Evolutionary conservation across 306 rosid species (phyloP).

Genomic region (Prunus persica): DNA sequence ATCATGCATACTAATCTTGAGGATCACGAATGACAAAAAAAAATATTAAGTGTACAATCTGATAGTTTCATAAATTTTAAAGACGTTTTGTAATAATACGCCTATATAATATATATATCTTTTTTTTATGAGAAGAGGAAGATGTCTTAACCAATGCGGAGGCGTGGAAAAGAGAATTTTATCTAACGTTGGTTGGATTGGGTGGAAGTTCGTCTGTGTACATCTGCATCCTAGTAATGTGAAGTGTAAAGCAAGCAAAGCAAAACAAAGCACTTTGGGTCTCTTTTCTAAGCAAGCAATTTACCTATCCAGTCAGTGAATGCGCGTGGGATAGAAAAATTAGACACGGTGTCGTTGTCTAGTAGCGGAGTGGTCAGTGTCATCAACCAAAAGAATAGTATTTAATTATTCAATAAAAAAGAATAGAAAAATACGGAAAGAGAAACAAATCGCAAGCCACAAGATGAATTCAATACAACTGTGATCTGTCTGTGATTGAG

Average conservation of each 20-base stretch:
- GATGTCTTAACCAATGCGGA: not conserved
- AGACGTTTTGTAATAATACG: too few species aligned
- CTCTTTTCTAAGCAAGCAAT: not conserved
- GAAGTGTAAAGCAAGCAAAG: not conserved
- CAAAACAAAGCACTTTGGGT: not conserved
- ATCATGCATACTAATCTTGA: too few species aligned
- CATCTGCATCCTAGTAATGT: not conserved
- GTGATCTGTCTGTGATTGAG: not conserved
- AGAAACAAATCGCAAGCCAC: not conserved
- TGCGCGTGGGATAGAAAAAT: not conserved
- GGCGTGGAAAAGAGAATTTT: not conserved
- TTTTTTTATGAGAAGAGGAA: not conserved
- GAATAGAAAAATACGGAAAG: not conserved
- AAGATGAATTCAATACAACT: not conserved
- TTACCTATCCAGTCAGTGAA: not conserved
- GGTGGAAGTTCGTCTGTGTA: not conserved
- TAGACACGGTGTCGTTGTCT: conserved; percentile 47
- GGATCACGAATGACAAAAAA: too few species aligned
- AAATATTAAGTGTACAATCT: too few species aligned
- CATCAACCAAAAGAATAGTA: conserved; percentile 35
- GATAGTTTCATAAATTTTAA: too few species aligned
- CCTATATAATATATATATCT: too few species aligned
- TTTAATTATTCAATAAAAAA: not conserved
- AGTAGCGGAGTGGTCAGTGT: conserved; percentile 39
- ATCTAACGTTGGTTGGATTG: not conserved